Evolutionary conservation across 495 filamentous ascomycete species (phyloP).

Genomic region (Hyaloscypha variabilis): DNA sequence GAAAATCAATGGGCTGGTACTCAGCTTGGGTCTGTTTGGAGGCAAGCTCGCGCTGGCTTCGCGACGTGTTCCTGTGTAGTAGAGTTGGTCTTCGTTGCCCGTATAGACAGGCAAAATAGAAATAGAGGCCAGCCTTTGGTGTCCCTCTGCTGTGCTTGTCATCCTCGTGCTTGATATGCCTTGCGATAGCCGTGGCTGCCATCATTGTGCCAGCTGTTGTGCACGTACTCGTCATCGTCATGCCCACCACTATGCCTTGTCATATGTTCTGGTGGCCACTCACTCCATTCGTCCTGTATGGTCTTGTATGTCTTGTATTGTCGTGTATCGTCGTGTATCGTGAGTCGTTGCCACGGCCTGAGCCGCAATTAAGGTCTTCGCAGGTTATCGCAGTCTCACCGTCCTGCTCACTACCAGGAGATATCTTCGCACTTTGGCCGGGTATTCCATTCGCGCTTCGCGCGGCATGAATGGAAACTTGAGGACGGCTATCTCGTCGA

Average conservation of each 20-base stretch:
- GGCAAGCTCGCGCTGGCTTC: no score
- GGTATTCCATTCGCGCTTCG: slow-evolving; percentile 27
- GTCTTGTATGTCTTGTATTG: slow-evolving; percentile 26
- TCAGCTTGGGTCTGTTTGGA: no score
- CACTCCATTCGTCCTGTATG: slow-evolving; percentile 27
- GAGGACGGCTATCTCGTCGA: slow-evolving; percentile 28
- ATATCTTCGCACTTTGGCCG: slow-evolving; percentile 28
- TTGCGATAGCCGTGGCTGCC: slow-evolving; percentile 22
- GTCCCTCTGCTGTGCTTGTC: slow-evolving; percentile 24
- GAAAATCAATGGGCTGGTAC: no score
- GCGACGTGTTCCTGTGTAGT: no score
- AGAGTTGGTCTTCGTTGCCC: not conserved
- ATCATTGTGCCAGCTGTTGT: slow-evolving; percentile 29
- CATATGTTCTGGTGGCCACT: slow-evolving; percentile 30
- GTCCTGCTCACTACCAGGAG: slow-evolving; percentile 20
- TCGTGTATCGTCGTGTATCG: slow-evolving; percentile 26
- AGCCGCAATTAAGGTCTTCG: slow-evolving; percentile 25
- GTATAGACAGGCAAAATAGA: slow-evolving; percentile 29
- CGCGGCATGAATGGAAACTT: slow-evolving; percentile 29
- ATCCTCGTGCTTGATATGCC: slow-evolving; percentile 23
- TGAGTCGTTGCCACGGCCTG: slow-evolving; percentile 25
- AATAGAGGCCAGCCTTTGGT: slow-evolving; percentile 27
- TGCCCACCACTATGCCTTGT: slow-evolving; percentile 29
- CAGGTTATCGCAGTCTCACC: slow-evolving; percentile 7
- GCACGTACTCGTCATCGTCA: slow-evolving; percentile 20